Base-by-base conservation (phyloP, 352 stramenopile genomes). In the Globisporangium paroecandrum region DNA sequence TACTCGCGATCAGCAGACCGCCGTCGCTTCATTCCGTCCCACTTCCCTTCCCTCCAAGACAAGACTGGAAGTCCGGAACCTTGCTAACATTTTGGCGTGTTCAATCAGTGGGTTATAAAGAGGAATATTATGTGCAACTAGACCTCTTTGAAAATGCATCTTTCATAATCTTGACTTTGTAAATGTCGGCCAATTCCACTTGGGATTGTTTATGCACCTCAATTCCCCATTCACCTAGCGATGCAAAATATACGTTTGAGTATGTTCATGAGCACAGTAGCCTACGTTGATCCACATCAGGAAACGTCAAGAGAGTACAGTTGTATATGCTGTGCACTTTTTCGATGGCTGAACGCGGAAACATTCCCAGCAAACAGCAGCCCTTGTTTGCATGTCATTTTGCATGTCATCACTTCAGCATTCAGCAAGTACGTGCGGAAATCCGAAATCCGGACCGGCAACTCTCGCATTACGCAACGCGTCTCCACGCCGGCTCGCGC, bases 311-410 rank as follows among this genome's bases (percentile, higher is more conserved):
- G 4, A 20, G 20, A n/a, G 41, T 49, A 49, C 41, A 49, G 41
- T 18, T 0, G 3, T 10, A 49, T 49, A 49, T 49, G 41, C 15
- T 49, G 15, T 10, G 3, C 41, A n/a, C 15, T 49, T n/a, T n/a
- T 20, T 49, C 41, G 15, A 22, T n/a, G 41, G 41, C 41, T 46
- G 29, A 60, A 60, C 46, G 55, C 9, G 55, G 55, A 54, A 54
- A 54, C 46, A 15, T 34, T 46, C 20, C 55, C 20, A 47, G 32
- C 41, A 47, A 47, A 47, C 41, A 47, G 41, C 41, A 47, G 13
- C 41, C 18, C 43, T 43, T 15, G 13, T 46, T 18, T 41, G 38
- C 15, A 20, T 18, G 36, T 43, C 27, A 4, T 32, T 46, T 46
- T 41, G 38, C 15, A 20, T 32, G 12, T 20, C 29, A 27, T 9